Evolutionary conservation across 176 grass and related monocot genomes (phyloP).

Genomic region (Tuctoria greenei): DNA sequence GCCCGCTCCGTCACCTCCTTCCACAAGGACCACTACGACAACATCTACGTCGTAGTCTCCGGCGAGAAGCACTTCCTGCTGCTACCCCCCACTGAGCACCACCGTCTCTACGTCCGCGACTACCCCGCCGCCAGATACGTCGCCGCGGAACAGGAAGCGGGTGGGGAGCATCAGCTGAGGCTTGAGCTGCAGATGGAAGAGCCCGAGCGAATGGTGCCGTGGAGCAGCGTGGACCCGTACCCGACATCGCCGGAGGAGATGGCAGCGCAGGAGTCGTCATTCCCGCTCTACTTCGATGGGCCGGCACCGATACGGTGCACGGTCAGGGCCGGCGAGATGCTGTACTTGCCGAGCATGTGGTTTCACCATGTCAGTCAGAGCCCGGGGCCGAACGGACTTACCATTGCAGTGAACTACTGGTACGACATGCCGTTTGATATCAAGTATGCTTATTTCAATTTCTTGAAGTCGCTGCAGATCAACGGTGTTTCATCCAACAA

Average conservation of each 20-base stretch:
- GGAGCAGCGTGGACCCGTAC: conserved; percentile 86
- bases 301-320: conserved; percentile 74
- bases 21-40: conserved; percentile 99
- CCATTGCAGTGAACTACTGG: conserved; percentile 98
- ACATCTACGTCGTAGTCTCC: conserved; percentile 79
- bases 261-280: conserved; percentile 45
- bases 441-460: conserved; percentile 93
- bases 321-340: conserved; percentile 85
- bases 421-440: conserved; percentile 99
- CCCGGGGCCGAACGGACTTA: conserved; percentile 65
- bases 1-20: conserved; percentile 71
- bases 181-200: conserved; percentile 69
- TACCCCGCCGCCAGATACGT: conserved; percentile 68
- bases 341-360: conserved; percentile 98
- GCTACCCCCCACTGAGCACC: conserved; percentile 77
- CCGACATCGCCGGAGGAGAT: conserved; percentile 56
- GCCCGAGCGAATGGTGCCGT: conserved; percentile 63
- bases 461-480: conserved; percentile 58
- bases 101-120: conserved; percentile 73
- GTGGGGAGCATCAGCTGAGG: conserved; percentile 25
- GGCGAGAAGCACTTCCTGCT: conserved; percentile 92
- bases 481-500: not conserved
- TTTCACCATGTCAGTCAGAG: conserved; percentile 96
- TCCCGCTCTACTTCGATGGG: conserved; percentile 83
- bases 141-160: conserved; percentile 18